phyloP scores from a whole-genome alignment of 2,329 filamentous ascomycete species.

The Amauroascus verrucosus region DNA sequence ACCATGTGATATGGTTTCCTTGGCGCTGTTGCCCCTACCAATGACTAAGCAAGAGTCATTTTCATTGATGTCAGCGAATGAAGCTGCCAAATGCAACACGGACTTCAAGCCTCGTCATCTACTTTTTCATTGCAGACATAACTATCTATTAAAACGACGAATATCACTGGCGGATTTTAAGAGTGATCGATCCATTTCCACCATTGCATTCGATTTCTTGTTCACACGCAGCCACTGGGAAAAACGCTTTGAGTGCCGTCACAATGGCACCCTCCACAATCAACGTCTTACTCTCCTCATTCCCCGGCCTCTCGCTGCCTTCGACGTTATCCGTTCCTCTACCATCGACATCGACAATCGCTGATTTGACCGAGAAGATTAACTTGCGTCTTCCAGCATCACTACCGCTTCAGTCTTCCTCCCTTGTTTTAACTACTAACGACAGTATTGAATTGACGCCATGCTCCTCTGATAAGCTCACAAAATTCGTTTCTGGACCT shows the following conservation, averaged over 20 bases:
- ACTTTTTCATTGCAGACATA: no score
- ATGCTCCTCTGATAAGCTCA: constrained; percentile 47
- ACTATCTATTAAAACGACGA: background rate
- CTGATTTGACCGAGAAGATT: constrained; percentile 55
- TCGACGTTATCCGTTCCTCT: constrained; percentile 72
- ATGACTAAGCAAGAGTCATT: background rate
- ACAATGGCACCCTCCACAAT: constrained; percentile 36
- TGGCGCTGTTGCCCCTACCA: background rate
- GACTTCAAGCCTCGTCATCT: background rate
- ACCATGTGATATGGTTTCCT: constrained; percentile 2
- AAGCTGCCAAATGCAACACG: no score
- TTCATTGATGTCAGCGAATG: background rate
- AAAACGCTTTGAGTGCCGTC: background rate
- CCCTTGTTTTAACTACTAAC: constrained; percentile 70
- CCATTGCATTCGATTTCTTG: no score
- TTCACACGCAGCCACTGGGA: no score
- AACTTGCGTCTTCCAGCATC: constrained; percentile 49
- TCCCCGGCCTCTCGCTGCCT: constrained; percentile 71
- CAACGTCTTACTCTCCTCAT: constrained; percentile 77
- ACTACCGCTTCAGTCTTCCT: constrained; percentile 40
- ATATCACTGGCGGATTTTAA: background rate
- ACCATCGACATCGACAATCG: constrained; percentile 52
- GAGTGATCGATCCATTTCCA: no score
- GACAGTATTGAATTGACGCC: constrained; percentile 60
- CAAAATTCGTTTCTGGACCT: constrained; percentile 44